Evolutionary conservation across 2,329 filamentous ascomycete species (phyloP).

Genomic region (Pseudonectria buxi): DNA sequence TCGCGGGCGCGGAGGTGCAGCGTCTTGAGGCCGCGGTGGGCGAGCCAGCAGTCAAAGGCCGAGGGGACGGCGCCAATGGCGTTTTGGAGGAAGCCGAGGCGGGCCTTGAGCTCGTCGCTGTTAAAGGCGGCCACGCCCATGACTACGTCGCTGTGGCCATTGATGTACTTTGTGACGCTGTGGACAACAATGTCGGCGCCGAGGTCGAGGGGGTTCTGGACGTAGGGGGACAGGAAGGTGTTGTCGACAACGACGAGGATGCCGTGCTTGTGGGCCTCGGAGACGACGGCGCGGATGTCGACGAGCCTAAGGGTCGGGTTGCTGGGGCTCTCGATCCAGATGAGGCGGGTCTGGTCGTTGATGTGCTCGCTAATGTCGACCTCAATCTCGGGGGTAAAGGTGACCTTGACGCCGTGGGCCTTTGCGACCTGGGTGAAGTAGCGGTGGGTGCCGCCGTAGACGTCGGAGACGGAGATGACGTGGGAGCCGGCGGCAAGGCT

Average conservation of each 20-base stretch:
- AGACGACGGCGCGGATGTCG: constrained; percentile 81
- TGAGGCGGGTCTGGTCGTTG: constrained; percentile 78
- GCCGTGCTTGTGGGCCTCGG: constrained; percentile 76
- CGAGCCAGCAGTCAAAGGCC: constrained; percentile 95
- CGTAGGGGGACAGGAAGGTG: constrained; percentile 92
- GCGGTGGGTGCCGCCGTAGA: constrained; percentile 95
- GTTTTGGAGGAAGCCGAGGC: constrained; percentile 89
- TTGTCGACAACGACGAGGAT: constrained; percentile 98
- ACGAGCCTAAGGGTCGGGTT: constrained; percentile 92
- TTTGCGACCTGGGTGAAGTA: constrained; percentile 98
- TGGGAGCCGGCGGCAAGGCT: constrained; percentile 86
- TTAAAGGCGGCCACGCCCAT: constrained; percentile 98
- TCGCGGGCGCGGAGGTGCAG: constrained; percentile 87
- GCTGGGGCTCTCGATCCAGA: constrained; percentile 92
- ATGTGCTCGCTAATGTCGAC: constrained; percentile 80
- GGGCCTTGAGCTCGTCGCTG: constrained; percentile 67
- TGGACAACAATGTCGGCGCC: constrained; percentile 96
- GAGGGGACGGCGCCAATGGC: constrained; percentile 93
- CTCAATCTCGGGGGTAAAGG: constrained; percentile 90
- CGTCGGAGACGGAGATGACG: constrained; percentile 92
- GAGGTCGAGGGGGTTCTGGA: constrained; percentile 92
- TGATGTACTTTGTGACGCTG: constrained; percentile 98
- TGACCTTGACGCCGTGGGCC: constrained; percentile 89
- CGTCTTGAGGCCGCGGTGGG: constrained; percentile 93
- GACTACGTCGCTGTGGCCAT: constrained; percentile 91